Evolutionary conservation across 495 filamentous ascomycete genomes (phyloP).

Genomic region (Podospora pseudoanserina): DNA sequence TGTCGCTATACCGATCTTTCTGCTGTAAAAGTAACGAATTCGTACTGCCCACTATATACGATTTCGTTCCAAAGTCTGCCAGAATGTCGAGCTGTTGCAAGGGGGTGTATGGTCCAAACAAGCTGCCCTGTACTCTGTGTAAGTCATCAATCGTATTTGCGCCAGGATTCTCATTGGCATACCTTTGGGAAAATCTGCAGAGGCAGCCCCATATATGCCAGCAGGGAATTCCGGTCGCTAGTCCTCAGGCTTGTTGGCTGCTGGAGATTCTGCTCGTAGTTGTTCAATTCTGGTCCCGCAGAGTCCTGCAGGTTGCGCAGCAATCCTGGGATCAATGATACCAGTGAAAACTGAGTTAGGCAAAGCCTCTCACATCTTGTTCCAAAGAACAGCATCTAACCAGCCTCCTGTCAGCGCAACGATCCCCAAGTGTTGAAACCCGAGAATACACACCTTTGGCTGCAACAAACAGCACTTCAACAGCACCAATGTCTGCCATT

Average conservation of each 20-base stretch:
- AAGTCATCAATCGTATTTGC: background rate
- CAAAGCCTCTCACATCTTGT: conserved; percentile 89
- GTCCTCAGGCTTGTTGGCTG: conserved; percentile 84
- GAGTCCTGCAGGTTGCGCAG: conserved; percentile 83
- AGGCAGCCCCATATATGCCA: conserved; percentile 91
- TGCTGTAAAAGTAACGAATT: conserved; percentile 92
- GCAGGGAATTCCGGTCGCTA: conserved; percentile 83
- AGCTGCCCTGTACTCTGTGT: conserved; percentile 60
- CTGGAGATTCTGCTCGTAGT: conserved; percentile 67
- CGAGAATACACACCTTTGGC: conserved; percentile 65
- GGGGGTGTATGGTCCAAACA: conserved; percentile 96
- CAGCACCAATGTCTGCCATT: conserved; percentile 86
- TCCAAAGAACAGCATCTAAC: conserved; percentile 96
- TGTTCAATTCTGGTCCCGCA: conserved; percentile 85
- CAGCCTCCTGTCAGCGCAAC: conserved; percentile 1
- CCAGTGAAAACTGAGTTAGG: conserved; percentile 96
- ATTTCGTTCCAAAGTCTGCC: conserved; percentile 91
- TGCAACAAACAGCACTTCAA: conserved; percentile 92
- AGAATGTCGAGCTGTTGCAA: conserved; percentile 92
- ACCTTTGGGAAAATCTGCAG: conserved; percentile 95
- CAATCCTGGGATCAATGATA: conserved; percentile 89
- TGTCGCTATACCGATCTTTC: conserved; percentile 95
- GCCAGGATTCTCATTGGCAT: background rate
- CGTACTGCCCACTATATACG: conserved; percentile 94
- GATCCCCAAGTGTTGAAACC: background rate